Evolutionary conservation across 768 basidiomycete species (phyloP), one percentile per base, ranked within the genome.

Genomic region (Lactarius vividus): DNA sequence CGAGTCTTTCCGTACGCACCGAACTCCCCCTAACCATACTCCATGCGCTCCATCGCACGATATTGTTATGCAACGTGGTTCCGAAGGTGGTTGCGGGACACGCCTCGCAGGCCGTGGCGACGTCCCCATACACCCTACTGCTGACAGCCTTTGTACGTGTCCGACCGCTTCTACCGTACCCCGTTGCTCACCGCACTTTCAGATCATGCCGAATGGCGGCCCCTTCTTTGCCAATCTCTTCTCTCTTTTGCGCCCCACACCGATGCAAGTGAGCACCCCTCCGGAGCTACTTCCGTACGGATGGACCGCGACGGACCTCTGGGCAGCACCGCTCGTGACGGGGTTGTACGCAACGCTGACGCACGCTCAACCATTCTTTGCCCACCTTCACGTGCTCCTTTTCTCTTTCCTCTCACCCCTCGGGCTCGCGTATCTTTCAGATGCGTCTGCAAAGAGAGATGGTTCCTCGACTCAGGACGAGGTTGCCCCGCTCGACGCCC

Each of bases 251-350:
- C 84, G 88, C 66, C 91, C 93, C 0, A 86, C 86, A 6, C 79
- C 88, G 0, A 79, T 92, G 65, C 72, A 83, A 6, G 75, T 95
- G 26, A 79, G 86, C 39, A 94, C 92, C 0, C 94, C 95, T 1
- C 81, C 87, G 0, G 94, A 96, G 74, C 81, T 97, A 9, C 81
- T 81, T 61, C 83, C 91, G 0, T 89, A 88, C 64, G 95, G 95
- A 15, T 96, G 94, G 94, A 89, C 87, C 52, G 85, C 87, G 28
- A 83, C 85, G 0, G 95, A 96, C 73, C 75, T 94, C 35, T 96
- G 94, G 94, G 85, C 85, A 75, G 92, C 94, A 10, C 88, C 92
- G 8, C 77, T 88, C 70, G 78, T 88, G 71, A 93, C 92, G 13
- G 89, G 81, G 1, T 73, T 95, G 11, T 95, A 92, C 73, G 87